Percentiles rank a stretch among this genome's conserved stretches.
These are phyloP conservation scores for Pseudocercospora vitis DNA, from an alignment of 2,329 filamentous ascomycete species.

Conservation along the genomic window DNA sequence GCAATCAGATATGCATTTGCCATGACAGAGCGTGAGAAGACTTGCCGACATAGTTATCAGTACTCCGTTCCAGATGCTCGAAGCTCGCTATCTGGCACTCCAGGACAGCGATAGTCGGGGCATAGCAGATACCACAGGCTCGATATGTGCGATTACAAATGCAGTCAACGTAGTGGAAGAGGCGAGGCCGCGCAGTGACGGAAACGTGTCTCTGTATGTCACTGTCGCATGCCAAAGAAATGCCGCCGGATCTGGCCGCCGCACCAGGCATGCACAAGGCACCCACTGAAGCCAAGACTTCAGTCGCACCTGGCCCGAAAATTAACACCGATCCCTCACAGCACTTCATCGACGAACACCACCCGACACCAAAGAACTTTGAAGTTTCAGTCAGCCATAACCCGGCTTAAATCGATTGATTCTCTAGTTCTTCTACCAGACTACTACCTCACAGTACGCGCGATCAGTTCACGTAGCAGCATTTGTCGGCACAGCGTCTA, in stretches of 20 bases:
- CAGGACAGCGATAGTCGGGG: background rate
- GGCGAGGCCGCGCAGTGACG: background rate
- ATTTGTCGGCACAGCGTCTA: slow-evolving; percentile 9
- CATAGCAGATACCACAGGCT: slow-evolving; percentile 9
- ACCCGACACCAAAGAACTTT: slow-evolving; percentile 60
- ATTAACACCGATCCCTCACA: background rate
- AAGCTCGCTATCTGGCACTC: slow-evolving; percentile 20
- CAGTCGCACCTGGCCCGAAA: background rate
- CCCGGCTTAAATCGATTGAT: slow-evolving; percentile 99
- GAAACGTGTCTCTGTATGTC: background rate
- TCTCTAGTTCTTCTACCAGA: slow-evolving; percentile 68
- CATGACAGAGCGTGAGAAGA: background rate
- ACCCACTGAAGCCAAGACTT: slow-evolving; percentile 15
- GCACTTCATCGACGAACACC: slow-evolving; percentile 7
- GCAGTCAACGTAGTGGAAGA: background rate
- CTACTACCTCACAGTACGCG: slow-evolving; percentile 25
- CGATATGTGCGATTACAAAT: background rate
- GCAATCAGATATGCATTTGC: background rate
- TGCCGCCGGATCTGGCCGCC: background rate
- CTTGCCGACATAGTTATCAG: slow-evolving; percentile 23
- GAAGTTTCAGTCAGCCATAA: slow-evolving; percentile 98
- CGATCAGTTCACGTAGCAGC: background rate
- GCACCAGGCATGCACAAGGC: background rate
- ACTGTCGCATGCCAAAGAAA: slow-evolving; percentile 3
- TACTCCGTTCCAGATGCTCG: slow-evolving; percentile 15